Base-by-base conservation (phyloP, 257 asterid genomes). In the Echium plantagineum region DNA sequence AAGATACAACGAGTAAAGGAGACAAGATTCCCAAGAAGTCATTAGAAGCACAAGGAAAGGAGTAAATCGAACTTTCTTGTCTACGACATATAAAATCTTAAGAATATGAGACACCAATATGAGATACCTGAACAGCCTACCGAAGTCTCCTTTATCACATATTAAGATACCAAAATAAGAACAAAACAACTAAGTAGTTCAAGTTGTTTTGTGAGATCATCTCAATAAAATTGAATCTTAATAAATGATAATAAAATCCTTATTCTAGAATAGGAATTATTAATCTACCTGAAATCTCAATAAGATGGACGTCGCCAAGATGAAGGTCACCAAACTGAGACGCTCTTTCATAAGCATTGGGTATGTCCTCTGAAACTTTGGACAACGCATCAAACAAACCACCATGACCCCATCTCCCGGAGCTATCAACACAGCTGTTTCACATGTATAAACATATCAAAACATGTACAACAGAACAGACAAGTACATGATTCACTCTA, bases 381-480 rank as follows among this genome's bases (percentile, higher is more conserved):
- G 81, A 74, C 66, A 87, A 76, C 19, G 94, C 98, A 77, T 87
- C 86, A 79, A 87, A 91, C 76, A 91, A 63, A 54, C 98, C 95
- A 55, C 98, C 98, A 57, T 59, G 95, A 26, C 98, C 98, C 98
- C 98, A 91, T 56, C 68, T 87, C 72, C 98, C 98, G 63, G 98
- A 91, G 78, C 77, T 66, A 79, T 91, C 98, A 70, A 91, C 85
- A 63, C 98, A 91, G 73, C 98, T 91, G 87, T 66, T 15, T 31
- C 71, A 55, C 72, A n/a, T 61, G 71, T 65, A 47, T 70, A 60
- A 67, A 63, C 61, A 19, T 42, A 61, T 75, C 75, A 72, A 67
- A 53, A 28, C n/a, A 52, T 20, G 0, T 20, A 52, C 12, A 52
- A 52, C 3, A 0, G 55, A 16, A 52, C 18, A 3, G 5, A 20